These are phyloP conservation scores for Geotrichum candidum DNA, from an alignment of 1,139 yeast species.

Conservation along the genomic window DNA sequence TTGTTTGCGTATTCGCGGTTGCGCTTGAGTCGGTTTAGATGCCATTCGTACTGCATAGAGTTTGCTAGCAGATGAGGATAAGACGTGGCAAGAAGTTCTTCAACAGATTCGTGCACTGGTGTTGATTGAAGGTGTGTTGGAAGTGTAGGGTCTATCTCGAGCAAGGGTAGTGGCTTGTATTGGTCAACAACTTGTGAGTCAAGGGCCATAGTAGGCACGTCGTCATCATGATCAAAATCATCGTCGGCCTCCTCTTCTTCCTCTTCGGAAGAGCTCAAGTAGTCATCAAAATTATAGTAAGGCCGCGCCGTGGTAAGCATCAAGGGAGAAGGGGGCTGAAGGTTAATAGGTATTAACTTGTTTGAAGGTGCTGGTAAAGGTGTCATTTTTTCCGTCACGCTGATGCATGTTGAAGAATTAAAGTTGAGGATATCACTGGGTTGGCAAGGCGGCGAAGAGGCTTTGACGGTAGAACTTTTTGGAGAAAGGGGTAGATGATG, in stretches of 20 bases:
- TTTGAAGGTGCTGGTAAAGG: constrained; percentile 9
- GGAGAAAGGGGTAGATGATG: not conserved
- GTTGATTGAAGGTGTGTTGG: constrained; percentile 23
- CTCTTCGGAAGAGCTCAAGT: not conserved
- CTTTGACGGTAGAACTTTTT: not conserved
- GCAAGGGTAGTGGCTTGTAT: constrained; percentile 26
- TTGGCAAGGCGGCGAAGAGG: not conserved
- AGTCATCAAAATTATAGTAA: not conserved
- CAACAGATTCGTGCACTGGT: constrained; percentile 24
- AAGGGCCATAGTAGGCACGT: not conserved
- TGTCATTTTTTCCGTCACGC: not conserved
- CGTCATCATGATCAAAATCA: constrained; percentile 1
- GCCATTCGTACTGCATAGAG: constrained; percentile 22
- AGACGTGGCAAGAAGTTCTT: constrained; percentile 23
- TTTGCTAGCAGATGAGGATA: constrained; percentile 22
- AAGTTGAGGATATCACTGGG: not conserved
- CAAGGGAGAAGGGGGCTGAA: constrained; percentile 25
- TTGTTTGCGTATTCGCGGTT: constrained; percentile 19
- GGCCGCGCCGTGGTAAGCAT: constrained; percentile 17
- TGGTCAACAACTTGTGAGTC: constrained; percentile 24
- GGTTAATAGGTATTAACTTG: constrained; percentile 23
- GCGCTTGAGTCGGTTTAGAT: constrained; percentile 23
- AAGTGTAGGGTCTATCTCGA: constrained; percentile 26
- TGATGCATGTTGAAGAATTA: not conserved
- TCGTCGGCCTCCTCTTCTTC: not conserved